A percentile compares a stretch with the other conserved stretches of the same genome.
Evolutionary conservation across 2,329 filamentous ascomycete species (phyloP).

Genomic region (Sclerotinia minor): DNA sequence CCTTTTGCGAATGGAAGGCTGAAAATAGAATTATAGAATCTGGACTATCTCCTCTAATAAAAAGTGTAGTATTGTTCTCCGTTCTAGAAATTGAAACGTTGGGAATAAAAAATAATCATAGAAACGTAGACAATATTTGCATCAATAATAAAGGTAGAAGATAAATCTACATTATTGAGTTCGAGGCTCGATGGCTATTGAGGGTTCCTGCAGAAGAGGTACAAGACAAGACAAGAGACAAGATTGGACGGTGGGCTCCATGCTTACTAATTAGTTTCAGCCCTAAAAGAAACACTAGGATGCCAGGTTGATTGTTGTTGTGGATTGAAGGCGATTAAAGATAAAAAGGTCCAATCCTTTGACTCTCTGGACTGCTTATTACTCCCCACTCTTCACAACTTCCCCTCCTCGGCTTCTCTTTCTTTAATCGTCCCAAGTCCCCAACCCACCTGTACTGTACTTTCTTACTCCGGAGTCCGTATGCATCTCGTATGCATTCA

Average conservation of each 20-base stretch:
- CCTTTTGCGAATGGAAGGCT: not conserved
- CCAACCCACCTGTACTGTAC: not conserved
- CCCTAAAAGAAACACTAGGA: not conserved
- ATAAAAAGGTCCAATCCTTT: no score
- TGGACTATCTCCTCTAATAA: not conserved
- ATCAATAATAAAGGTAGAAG: not conserved
- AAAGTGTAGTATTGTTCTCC: no score
- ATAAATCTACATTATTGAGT: not conserved
- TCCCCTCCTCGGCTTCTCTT: not conserved
- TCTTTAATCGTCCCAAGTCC: not conserved
- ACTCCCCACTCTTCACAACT: not conserved
- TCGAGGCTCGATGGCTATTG: not conserved
- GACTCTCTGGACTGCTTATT: no score
- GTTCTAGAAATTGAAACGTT: not conserved
- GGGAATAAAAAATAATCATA: not conserved
- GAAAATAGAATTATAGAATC: not conserved
- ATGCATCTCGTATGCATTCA: not conserved
- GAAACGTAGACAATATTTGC: not conserved
- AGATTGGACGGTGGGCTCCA: no score
- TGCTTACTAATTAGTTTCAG: slow-evolving; percentile 16
- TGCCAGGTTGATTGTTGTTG: no score
- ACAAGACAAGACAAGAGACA: no score
- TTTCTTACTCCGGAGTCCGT: no score
- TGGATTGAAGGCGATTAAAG: not conserved
- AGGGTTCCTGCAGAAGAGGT: no score